Base-by-base conservation (phyloP, 139 green algal species). In the Haematococcus sp. region DNA sequence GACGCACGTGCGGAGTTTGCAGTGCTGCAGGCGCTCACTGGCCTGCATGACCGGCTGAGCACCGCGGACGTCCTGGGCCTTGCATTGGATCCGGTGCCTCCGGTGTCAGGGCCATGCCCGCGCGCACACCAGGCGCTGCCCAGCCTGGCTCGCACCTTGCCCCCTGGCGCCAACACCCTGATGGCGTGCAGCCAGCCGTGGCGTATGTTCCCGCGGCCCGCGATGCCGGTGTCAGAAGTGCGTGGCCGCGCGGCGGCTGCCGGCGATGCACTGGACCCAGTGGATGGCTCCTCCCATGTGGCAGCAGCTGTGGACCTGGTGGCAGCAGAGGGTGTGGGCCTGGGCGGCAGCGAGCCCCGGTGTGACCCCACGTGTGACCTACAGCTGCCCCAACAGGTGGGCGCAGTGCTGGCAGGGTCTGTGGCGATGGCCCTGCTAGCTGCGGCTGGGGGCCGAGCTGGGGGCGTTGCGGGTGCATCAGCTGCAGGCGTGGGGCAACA, bases 271-370 rank as follows among this genome's bases (percentile, higher is more conserved):
- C 40, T 49, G 11, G 40, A 49, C 34, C 58, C 23, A 9, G 2
- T 65, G 11, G 58, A 65, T 34, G 58, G n/a, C 3, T 16, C 17
- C 25, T 28, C 58, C 2, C 58, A 65, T 40, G 23, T 34, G 11
- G 4, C 58, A 35, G 58, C 58, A 40, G 58, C n/a, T 65, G 58
- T 22, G 52, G 58, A 65, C 11, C 58, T 40, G 58, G 3, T 65
- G 58, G 25, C 23, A 34, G 23, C 28, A 22, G 58, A 65, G 58
- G 33, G 58, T 65, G 58, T 65, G 25, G 58, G 58, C n/a, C 58
- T 65, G 58, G 58, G n/a, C n/a, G 30, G 58, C 25, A 30, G 58
- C 4, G n/a, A 28, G 11, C 58, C 58, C n/a, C 58, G 58, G 2
- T 22, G 17, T 3, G 58, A 65, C n/a, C 25, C 25, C 58, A 40